A percentile compares a stretch with the other conserved stretches of the same genome.
Conservation (phyloP, 768 basidiomycete genomes). For the Daedalea quercina region DNA sequence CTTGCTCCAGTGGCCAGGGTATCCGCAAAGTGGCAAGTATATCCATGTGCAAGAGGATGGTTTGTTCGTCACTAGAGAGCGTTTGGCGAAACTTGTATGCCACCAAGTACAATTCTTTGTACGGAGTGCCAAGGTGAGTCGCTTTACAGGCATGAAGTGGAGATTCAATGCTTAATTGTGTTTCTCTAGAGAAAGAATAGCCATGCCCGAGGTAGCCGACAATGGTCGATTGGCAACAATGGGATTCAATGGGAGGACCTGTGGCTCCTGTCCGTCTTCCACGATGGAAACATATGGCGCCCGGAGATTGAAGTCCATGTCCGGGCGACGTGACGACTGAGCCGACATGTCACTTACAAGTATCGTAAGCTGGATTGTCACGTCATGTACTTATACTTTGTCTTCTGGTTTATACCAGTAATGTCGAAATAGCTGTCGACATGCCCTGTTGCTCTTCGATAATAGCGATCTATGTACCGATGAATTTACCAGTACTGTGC, state of each 20-base stretch:
- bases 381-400: too few relatives aligned
- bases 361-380: too few relatives aligned
- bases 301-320: conserved; percentile 13
- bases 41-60: conserved; percentile 9
- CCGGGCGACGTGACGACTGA: background rate
- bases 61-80: conserved; percentile 8
- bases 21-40: conserved; percentile 11
- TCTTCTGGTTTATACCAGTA: too few relatives aligned
- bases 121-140: conserved; percentile 7
- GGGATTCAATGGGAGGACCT: conserved; percentile 8
- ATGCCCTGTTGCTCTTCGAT: too few relatives aligned
- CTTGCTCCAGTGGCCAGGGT: conserved; percentile 16
- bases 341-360: background rate
- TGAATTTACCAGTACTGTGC: too few relatives aligned
- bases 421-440: too few relatives aligned
- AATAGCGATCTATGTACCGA: too few relatives aligned
- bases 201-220: background rate
- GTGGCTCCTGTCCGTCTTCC: conserved; percentile 13
- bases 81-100: conserved; percentile 10
- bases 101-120: conserved; percentile 4
- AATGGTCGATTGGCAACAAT: conserved; percentile 7
- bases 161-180: background rate
- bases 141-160: background rate
- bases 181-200: too few relatives aligned
- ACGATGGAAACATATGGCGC: conserved; percentile 11